These are phyloP conservation scores for Daldinia bambusicola DNA, from an alignment of 495 filamentous ascomycete species.

Conservation along the genomic window DNA sequence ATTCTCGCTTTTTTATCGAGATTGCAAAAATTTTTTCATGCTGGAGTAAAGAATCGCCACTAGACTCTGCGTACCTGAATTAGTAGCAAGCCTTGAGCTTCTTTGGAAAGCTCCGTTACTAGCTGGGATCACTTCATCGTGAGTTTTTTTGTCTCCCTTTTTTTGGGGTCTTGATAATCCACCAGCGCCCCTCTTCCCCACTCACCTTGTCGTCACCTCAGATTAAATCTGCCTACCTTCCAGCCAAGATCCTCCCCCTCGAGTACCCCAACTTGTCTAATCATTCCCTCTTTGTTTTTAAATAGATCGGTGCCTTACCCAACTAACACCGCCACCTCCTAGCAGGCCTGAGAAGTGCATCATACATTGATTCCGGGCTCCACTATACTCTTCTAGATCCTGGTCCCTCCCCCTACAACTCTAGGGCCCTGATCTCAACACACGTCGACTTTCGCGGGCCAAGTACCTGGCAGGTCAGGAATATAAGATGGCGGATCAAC, in stretches of 20 bases:
- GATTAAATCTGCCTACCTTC: conserved; percentile 28
- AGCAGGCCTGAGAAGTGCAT: conserved; percentile 51
- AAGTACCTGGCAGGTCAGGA: conserved; percentile 58
- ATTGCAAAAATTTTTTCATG: conserved; percentile 41
- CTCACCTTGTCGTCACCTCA: conserved; percentile 48
- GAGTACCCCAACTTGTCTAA: conserved; percentile 7
- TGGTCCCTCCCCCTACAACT: conserved; percentile 35
- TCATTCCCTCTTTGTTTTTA: conserved; percentile 25
- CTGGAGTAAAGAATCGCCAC: conserved; percentile 44
- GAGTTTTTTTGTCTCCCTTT: conserved; percentile 55
- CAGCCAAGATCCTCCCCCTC: conserved; percentile 30
- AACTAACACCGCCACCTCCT: conserved; percentile 32
- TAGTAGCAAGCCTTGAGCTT: conserved; percentile 52
- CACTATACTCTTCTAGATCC: conserved; percentile 39
- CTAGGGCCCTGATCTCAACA: conserved; percentile 45
- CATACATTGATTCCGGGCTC: conserved; percentile 47
- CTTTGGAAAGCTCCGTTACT: conserved; percentile 51
- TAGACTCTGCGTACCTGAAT: conserved; percentile 50
- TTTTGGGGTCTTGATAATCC: conserved; percentile 48
- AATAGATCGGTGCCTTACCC: conserved; percentile 24
- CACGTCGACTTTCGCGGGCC: conserved; percentile 48
- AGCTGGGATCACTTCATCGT: conserved; percentile 60
- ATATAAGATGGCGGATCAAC: conserved; percentile 87
- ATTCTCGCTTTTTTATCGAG: conserved; percentile 42
- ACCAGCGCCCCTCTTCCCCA: conserved; percentile 45